phyloP scores from a whole-genome alignment of 2,329 filamentous ascomycete species.

The Parascedosporium putredinis region DNA sequence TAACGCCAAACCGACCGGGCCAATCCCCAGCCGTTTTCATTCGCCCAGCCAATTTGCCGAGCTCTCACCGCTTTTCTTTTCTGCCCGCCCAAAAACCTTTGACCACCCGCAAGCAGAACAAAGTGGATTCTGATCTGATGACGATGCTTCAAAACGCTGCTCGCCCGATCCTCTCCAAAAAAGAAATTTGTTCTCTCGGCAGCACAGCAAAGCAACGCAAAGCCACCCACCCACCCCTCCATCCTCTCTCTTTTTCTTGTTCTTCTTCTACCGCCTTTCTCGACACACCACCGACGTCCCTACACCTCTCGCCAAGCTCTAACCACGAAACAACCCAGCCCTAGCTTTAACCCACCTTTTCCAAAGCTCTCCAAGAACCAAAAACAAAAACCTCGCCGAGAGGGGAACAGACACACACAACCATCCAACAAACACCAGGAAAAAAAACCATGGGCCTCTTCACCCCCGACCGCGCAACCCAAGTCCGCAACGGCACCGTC shows the following conservation, averaged over 20 bases:
- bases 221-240: no score
- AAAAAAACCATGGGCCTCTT: conserved; percentile 45
- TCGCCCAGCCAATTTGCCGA: neutral
- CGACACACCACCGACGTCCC: no score
- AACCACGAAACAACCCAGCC: no score
- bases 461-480: conserved; percentile 36
- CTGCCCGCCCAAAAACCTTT: neutral
- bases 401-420: no score
- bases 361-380: no score
- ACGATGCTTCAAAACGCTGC: neutral
- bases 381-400: neutral
- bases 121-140: no score
- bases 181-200: neutral
- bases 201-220: no score
- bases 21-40: neutral
- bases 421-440: conserved; percentile 6
- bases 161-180: no score
- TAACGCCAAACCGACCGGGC: neutral
- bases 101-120: neutral
- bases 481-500: conserved; percentile 47
- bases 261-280: no score
- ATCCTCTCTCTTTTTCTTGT: no score
- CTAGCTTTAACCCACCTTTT: no score
- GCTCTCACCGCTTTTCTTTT: neutral
- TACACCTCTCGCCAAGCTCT: no score